Base-by-base conservation (phyloP, 352 stramenopile genomes). In the Hyaloperonospora arabidopsidis region DNA sequence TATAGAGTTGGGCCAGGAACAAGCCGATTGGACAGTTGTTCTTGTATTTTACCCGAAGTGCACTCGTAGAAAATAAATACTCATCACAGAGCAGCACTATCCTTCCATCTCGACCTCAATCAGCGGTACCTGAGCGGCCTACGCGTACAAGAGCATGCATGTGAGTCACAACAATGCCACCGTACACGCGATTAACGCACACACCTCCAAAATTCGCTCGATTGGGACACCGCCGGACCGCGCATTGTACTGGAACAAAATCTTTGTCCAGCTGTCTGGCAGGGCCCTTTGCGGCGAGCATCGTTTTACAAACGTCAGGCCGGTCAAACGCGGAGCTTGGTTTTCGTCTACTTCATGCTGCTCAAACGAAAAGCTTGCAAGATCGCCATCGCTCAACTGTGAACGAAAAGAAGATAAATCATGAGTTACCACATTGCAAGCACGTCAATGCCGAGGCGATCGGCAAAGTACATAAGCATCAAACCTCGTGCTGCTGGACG, bases 241-340 rank as follows among this genome's bases (percentile, higher is more conserved):
- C n/a, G 78, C 78, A 19, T 85, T 79, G 50, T 74, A 84, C 57
- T 92, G 82, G 54, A 92, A 92, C 39, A 89, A 54, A 59, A 92
- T 87, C 54, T 95, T 95, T 19, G 84, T 95, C 84, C 84, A 95
- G 59, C 84, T 95, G 49, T 95, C 84, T 1, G 84, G 74, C 19
- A 95, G 70, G 2, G 82, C 84, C 21, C 84, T 76, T 48, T 93
- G 83, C 13, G 83, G 74, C 13, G 84, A 95, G 44, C 83, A 95
- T 13, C 83, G 74, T 40, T 80, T 86, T 21, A 84, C 54, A 52
- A 91, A 90, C 13, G 47, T 45, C 23, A 93, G 49, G n/a, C 76
- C 77, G 0, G 60, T 62, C 25, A 92, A 54, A 45, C 75, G 59
- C 2, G 80, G 77, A 4, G 60, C 64, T 35, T 76, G 68, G 10